These are phyloP conservation scores for Metarhizium robertsii DNA, from an alignment of 2,329 filamentous ascomycete genomes.

Conservation along the genomic window DNA sequence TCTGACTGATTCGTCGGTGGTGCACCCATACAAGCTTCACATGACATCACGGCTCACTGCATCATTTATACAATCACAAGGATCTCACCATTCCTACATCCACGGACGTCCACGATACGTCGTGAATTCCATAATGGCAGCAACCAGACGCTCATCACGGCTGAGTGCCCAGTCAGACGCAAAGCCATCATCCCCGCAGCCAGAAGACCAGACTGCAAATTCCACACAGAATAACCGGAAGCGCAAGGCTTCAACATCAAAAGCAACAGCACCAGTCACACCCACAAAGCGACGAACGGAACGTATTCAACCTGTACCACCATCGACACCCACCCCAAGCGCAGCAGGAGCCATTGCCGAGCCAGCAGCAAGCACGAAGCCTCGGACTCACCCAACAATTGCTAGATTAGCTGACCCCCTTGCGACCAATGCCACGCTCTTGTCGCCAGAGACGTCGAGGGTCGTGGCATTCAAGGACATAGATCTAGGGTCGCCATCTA, in stretches of 20 bases:
- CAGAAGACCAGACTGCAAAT: background rate
- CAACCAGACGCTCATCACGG: conserved; percentile 30
- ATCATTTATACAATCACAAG: background rate
- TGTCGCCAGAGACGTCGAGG: conserved; percentile 62
- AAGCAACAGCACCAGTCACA: conserved; percentile 19
- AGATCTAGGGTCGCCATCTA: conserved; percentile 37
- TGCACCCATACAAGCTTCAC: background rate
- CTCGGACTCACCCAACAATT: conserved; percentile 28
- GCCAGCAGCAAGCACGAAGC: conserved; percentile 24
- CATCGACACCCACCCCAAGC: conserved; percentile 38
- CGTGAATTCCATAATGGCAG: conserved; percentile 16
- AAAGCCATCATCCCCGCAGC: conserved; percentile 10
- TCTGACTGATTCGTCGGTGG: background rate
- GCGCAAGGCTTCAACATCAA: conserved; percentile 20
- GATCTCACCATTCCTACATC: background rate
- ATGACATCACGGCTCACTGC: background rate
- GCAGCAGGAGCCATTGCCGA: conserved; percentile 30
- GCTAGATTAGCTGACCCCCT: conserved; percentile 53
- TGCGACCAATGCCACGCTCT: conserved; percentile 57
- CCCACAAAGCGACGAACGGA: conserved; percentile 22
- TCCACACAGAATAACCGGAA: conserved; percentile 19
- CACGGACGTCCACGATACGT: background rate
- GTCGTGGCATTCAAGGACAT: conserved; percentile 43
- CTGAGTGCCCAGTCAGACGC: conserved; percentile 22
- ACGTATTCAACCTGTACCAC: conserved; percentile 18